Conservation (phyloP, 1,139 yeast species). For the Diutina mesorugosa region DNA sequence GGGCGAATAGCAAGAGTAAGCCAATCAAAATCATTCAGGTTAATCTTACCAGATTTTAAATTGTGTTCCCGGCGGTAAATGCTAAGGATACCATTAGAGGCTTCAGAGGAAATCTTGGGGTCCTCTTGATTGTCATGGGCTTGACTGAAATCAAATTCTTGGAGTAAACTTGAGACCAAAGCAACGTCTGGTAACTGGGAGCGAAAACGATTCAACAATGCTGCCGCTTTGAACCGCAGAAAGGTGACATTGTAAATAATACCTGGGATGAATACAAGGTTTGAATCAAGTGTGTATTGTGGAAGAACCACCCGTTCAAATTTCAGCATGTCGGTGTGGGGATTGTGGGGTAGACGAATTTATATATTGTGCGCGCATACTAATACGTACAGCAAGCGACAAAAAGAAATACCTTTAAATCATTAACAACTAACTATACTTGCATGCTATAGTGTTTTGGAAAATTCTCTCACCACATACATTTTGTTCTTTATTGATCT, state of each 20-base stretch:
- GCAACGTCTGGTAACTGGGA: slow-evolving; percentile 17
- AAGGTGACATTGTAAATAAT: slow-evolving; percentile 45
- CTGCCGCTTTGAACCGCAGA: slow-evolving; percentile 34
- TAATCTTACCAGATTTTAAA: slow-evolving; percentile 5
- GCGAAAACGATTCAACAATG: slow-evolving; percentile 27
- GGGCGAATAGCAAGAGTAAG: slow-evolving; percentile 28
- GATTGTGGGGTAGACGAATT: not conserved
- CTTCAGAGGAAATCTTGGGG: slow-evolving; percentile 19
- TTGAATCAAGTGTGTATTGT: slow-evolving; percentile 28
- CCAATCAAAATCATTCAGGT: slow-evolving; percentile 18
- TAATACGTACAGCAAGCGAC: not conserved
- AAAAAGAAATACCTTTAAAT: not conserved
- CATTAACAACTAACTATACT: not conserved
- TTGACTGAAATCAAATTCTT: slow-evolving; percentile 18
- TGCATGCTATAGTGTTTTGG: not conserved
- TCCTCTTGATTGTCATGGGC: slow-evolving; percentile 10
- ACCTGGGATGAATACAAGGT: slow-evolving; percentile 46
- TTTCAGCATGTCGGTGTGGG: slow-evolving; percentile 1
- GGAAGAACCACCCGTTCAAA: slow-evolving; percentile 17
- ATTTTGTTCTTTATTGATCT: too few relatives aligned
- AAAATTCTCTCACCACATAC: not conserved
- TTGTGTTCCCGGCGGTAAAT: slow-evolving; percentile 14
- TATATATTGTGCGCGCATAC: not conserved
- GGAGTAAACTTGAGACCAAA: slow-evolving; percentile 18
- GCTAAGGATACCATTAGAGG: slow-evolving; percentile 21